phyloP scores from a whole-genome alignment of 768 basidiomycete genomes.

The Plicaturopsis crispa region DNA sequence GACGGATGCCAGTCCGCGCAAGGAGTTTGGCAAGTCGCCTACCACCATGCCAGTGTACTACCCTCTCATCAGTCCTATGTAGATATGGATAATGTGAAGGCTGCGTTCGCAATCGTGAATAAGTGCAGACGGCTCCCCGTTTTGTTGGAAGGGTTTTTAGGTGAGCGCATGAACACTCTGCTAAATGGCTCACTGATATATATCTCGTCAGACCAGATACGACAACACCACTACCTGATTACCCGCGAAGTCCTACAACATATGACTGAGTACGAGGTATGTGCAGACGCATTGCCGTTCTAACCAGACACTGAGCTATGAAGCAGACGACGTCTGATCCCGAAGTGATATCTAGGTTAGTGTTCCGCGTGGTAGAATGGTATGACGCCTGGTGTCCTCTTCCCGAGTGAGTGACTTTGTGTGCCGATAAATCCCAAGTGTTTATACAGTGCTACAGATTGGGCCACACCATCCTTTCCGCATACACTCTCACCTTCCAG shows the following conservation, averaged over 20 bases:
- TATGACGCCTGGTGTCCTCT: slow-evolving; percentile 69
- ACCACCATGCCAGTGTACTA: no score
- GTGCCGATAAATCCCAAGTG: slow-evolving; percentile 5
- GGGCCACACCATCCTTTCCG: slow-evolving; percentile 47
- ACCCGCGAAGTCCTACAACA: slow-evolving; percentile 48
- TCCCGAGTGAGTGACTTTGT: slow-evolving; percentile 39
- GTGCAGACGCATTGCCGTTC: slow-evolving; percentile 6
- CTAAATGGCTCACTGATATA: background rate
- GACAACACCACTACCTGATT: slow-evolving; percentile 51
- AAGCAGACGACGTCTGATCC: no score
- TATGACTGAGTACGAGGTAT: slow-evolving; percentile 59
- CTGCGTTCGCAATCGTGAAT: slow-evolving; percentile 52
- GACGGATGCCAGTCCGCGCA: slow-evolving; percentile 23
- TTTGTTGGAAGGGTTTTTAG: slow-evolving; percentile 65
- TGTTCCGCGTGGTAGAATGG: slow-evolving; percentile 62
- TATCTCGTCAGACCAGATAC: slow-evolving; percentile 47
- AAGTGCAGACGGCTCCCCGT: slow-evolving; percentile 52
- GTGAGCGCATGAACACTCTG: slow-evolving; percentile 36
- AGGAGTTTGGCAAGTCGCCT: slow-evolving; percentile 18
- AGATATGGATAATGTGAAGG: slow-evolving; percentile 44
- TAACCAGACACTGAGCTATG: no score
- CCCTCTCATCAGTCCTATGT: slow-evolving; percentile 6
- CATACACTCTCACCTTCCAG: slow-evolving; percentile 66
- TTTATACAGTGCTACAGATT: slow-evolving; percentile 32
- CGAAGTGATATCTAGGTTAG: slow-evolving; percentile 41